Percentiles rank a stretch among this genome's conserved stretches.
Evolutionary conservation across 106 monocot species (phyloP).

Genomic region (Dactylorhiza incarnata): DNA sequence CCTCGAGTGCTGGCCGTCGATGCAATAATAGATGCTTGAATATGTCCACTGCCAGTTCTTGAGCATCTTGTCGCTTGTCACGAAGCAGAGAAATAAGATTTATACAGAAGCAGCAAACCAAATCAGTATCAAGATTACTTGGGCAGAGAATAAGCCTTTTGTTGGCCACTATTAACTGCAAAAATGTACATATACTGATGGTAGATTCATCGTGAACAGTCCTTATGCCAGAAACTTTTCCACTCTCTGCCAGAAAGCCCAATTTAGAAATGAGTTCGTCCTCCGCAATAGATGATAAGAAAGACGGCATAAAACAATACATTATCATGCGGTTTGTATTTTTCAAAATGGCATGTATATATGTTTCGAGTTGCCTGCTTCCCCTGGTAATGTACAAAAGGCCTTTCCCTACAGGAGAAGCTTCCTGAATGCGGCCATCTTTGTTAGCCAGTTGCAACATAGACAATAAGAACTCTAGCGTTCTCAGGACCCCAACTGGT

Average conservation of each 20-base stretch:
- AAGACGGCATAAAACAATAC: conserved; percentile 91
- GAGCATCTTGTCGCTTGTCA: conserved; percentile 57
- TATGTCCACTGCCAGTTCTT: conserved; percentile 56
- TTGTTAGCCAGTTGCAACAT: conserved; percentile 97
- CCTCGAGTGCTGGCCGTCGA: conserved; percentile 69
- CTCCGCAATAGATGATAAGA: conserved; percentile 58
- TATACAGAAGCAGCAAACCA: conserved; percentile 84
- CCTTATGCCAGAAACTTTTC: conserved; percentile 14
- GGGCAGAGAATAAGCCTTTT: conserved; percentile 85
- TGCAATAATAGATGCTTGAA: conserved; percentile 83
- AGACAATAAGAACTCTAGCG: conserved; percentile 86
- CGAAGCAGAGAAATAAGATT: conserved; percentile 76
- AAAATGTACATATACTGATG: conserved; percentile 64
- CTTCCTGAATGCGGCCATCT: conserved; percentile 86
- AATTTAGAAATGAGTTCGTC: conserved; percentile 45
- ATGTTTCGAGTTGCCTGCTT: conserved; percentile 70
- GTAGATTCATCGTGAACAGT: conserved; percentile 37
- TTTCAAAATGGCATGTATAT: conserved; percentile 85
- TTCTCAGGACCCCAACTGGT: conserved; percentile 70
- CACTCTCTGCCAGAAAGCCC: conserved; percentile 53
- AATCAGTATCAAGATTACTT: conserved; percentile 85
- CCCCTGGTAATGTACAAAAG: conserved; percentile 82
- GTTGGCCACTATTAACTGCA: conserved; percentile 82
- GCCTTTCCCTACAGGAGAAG: conserved; percentile 66
- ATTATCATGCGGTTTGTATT: conserved; percentile 92